Base-by-base conservation (phyloP, 2,329 filamentous ascomycete species). In the Verticillium longisporum region DNA sequence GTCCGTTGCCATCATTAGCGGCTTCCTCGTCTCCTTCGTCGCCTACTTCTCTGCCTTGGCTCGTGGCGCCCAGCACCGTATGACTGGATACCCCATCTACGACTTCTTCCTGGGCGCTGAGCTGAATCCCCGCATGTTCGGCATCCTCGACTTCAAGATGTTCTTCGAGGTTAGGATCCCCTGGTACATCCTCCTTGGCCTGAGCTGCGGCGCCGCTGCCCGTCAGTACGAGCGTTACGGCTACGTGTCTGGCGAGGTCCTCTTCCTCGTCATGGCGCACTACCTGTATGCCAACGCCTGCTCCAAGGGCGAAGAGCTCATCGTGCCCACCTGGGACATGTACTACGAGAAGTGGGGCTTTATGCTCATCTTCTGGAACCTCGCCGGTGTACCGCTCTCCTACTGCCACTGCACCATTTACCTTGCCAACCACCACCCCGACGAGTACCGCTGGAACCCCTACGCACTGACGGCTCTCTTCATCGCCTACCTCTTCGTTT, bases 361-460 rank as follows among this genome's bases (percentile, higher is more conserved):
- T 80, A 97, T 97, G 92, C 85, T 97, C 67, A 96, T 96, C 75
- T 97, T 97, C 85, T 97, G 92, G 92, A 97, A 97, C 77, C 81
- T 97, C 73, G 92, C 92, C 56, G 92, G 92, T 67, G 92, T 97
- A 32, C 92, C 92, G 14, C 82, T 97, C 59, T 92, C 88, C 60
- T 97, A 97, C 83, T 96, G 92, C 79, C 92, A 97, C 80, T 95
- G 90, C 83, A 94, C 90, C 57, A 86, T 97, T 69, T 97, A 90
- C 77, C 83, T 97, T 58, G 92, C 92, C 66, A 93, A 90, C 75
- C 92, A 96, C 74, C 78, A 89, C 69, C 90, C 93, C 0, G 82
- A 85, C 38, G 85, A 86, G 61, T 97, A 96, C 76, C 82, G 81
- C 59, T 93, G 89, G 88, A 90, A 91, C 70, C 85, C 83, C 61